Conservation (phyloP, 169 alveolate species). For the Plasmodium billcollinsi region DNA sequence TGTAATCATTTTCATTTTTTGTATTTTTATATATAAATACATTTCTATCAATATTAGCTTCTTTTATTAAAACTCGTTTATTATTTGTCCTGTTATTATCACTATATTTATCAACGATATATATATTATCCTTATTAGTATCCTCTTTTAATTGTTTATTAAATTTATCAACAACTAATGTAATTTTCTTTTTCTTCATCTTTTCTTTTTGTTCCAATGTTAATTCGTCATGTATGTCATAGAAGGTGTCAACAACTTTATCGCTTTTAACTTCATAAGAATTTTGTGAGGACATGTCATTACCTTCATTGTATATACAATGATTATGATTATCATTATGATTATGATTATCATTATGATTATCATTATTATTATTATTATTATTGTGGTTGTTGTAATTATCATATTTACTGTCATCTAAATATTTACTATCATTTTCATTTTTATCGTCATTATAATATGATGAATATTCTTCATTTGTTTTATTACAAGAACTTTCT, state of each 20-base stretch:
- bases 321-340: neutral
- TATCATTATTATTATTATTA: neutral
- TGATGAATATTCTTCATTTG: neutral
- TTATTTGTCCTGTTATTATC: constrained; percentile 5
- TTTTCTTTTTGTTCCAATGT: neutral
- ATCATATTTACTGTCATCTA: neutral
- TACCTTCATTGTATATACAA: neutral
- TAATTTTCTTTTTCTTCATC: constrained; percentile 4
- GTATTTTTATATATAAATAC: constrained; percentile 64
- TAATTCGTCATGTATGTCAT: neutral
- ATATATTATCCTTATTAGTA: neutral
- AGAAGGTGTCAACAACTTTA: too few relatives aligned
- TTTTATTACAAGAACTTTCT: constrained; percentile 4
- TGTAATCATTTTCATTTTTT: constrained; percentile 15
- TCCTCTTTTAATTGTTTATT: neutral
- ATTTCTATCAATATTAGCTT: constrained; percentile 24
- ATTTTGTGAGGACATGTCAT: too few relatives aligned
- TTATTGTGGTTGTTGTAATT: neutral
- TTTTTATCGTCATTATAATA: neutral
- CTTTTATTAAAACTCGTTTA: constrained; percentile 32
- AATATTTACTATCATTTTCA: neutral
- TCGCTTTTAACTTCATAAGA: too few relatives aligned
- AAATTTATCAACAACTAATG: constrained; percentile 1
- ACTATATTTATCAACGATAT: neutral
- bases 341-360: neutral